Percentiles rank a stretch among this genome's conserved stretches.
Conservation (phyloP, 805 yeast genomes). For the Starmerella vitae region DNA sequence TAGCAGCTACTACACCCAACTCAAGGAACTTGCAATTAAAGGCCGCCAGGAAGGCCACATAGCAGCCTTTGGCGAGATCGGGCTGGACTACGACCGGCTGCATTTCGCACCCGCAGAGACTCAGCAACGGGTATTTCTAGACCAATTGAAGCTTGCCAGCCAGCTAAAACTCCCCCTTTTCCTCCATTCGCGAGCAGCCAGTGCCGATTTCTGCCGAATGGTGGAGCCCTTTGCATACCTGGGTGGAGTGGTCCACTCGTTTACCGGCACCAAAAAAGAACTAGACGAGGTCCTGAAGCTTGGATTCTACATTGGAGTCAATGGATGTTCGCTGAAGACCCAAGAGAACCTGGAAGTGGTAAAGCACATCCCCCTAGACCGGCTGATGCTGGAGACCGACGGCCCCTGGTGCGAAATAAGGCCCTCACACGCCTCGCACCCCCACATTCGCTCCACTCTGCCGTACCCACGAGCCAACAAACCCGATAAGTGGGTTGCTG, state of each 20-base stretch:
- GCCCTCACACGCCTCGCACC: slow-evolving; percentile 63
- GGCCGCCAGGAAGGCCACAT: slow-evolving; percentile 43
- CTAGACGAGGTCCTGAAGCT: slow-evolving; percentile 40
- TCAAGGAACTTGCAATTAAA: slow-evolving; percentile 37
- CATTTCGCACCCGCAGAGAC: slow-evolving; percentile 56
- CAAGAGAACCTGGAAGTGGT: slow-evolving; percentile 61
- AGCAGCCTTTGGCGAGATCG: slow-evolving; percentile 87
- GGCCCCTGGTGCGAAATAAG: slow-evolving; percentile 98
- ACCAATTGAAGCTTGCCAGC: slow-evolving; percentile 54
- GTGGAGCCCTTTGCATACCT: slow-evolving; percentile 40
- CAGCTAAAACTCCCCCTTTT: slow-evolving; percentile 57
- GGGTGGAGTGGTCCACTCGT: slow-evolving; percentile 86
- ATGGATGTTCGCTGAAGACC: slow-evolving; percentile 83
- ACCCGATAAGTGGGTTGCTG: slow-evolving; percentile 41
- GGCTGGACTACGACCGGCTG: slow-evolving; percentile 84
- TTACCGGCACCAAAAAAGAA: slow-evolving; percentile 70
- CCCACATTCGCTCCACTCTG: slow-evolving; percentile 30
- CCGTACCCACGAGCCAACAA: slow-evolving; percentile 52
- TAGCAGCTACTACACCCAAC: slow-evolving; percentile 32
- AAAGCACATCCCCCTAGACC: slow-evolving; percentile 50
- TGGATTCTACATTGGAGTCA: slow-evolving; percentile 65
- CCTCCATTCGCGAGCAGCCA: slow-evolving; percentile 78
- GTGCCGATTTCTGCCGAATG: slow-evolving; percentile 59
- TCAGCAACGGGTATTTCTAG: slow-evolving; percentile 54
- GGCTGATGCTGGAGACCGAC: slow-evolving; percentile 78